Evolutionary conservation across 1,139 yeast species (phyloP), one percentile per base, ranked within the genome.

Genomic region (Debaryomyces coudertii): DNA sequence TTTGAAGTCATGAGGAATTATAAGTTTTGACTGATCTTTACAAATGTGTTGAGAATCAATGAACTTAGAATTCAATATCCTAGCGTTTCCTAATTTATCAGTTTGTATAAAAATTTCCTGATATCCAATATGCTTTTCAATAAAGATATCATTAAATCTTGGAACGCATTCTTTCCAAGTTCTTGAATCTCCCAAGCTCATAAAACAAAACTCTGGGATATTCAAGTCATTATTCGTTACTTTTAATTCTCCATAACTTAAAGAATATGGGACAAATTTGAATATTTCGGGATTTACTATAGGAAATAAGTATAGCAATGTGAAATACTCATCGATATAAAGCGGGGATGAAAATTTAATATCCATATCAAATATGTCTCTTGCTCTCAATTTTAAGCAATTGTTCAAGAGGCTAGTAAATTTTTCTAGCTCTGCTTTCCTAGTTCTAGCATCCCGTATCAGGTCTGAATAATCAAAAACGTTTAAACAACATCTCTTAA

Each of bases 251-350:
- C 68, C 68, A 40, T 43, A 63, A 43, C 65, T 63, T 30, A 65
- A 48, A 6, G 61, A 45, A 2, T 50, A 43, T 0, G 61, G 61
- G 12, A 54, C 33, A 38, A 67, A 65, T 36, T 56, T 56, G 43
- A 53, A 61, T 5, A 55, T 15, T 9, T 36, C 35, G 3, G 47
- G 48, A 36, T 56, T 55, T 0, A 66, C 63, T 7, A 61, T 46
- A 1, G 72, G 72, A 40, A 57, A 63, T 12, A 65, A 44, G 50
- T 67, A 67, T 12, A 64, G 47, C 47, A 66, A 45, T 4, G 64
- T 53, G 30, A 44, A 54, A 41, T 58, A 53, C 39, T 61, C 67
- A 33, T 64, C 62, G 20, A 66, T 51, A 22, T 15, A 30, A 11
- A 65, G 37, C 5, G 52, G 49, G 5, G 53, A 44, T 4, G 47